Conservation (phyloP, 2,329 filamentous ascomycete species). For the Epichloe scottii region DNA sequence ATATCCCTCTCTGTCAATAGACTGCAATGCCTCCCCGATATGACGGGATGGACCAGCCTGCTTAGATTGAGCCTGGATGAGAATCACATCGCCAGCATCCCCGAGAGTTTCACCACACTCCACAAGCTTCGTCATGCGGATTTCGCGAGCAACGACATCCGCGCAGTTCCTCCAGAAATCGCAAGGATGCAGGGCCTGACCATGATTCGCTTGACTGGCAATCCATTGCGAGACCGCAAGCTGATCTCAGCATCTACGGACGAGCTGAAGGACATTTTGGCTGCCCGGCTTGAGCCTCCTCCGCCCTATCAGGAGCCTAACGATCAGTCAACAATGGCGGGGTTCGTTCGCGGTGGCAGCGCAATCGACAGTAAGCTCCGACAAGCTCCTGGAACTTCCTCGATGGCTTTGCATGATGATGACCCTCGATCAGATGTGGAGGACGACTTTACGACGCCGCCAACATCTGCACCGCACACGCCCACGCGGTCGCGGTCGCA, state of each 20-base stretch:
- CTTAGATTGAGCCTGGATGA: constrained; percentile 66
- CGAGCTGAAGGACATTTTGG: constrained; percentile 65
- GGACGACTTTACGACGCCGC: constrained; percentile 43
- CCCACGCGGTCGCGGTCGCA: constrained; percentile 35
- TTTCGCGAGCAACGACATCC: constrained; percentile 76
- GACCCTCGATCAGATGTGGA: constrained; percentile 39
- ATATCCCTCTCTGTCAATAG: constrained; percentile 74
- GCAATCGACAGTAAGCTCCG: constrained; percentile 15
- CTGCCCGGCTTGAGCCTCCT: constrained; percentile 50
- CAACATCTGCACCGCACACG: constrained; percentile 39
- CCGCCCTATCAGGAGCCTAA: constrained; percentile 25
- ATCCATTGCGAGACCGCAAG: constrained; percentile 80
- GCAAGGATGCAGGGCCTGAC: constrained; percentile 67
- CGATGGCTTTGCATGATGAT: constrained; percentile 22
- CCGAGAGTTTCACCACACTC: constrained; percentile 59
- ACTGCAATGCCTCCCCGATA: constrained; percentile 57
- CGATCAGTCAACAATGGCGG: constrained; percentile 10
- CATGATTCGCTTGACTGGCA: constrained; percentile 70
- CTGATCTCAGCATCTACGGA: constrained; percentile 69
- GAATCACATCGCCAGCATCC: constrained; percentile 67
- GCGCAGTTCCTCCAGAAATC: constrained; percentile 60
- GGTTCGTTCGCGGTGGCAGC: constrained; percentile 17
- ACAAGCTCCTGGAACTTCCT: neutral
- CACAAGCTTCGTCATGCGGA: constrained; percentile 62
- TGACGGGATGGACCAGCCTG: constrained; percentile 62